Base-by-base conservation (phyloP, 139 green algal genomes). In the Micractinium sp. region DNA sequence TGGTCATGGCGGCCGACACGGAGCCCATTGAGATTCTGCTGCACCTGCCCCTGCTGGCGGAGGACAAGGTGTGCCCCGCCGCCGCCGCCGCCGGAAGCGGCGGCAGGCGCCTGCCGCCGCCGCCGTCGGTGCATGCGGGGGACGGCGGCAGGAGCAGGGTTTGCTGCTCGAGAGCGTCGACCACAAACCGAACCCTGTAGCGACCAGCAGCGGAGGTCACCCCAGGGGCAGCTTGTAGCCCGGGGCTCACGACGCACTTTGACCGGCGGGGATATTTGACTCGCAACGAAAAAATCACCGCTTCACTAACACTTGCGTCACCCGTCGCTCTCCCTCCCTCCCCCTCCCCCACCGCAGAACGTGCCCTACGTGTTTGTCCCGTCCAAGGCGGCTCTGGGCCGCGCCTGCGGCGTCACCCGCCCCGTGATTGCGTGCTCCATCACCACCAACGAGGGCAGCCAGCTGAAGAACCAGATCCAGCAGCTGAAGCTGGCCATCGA, bases 331-430 rank as follows among this genome's bases (percentile, higher is more conserved):
- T 38, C 78, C 23, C 31, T 38, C 29, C 29, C n/a, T 29, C 38
- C 20, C 19, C 2, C 67, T 1, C 20, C 53, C 41, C 41, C 27
- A 1, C 0, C 91, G 86, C 93, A 95, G 96, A 99, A 99, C 92
- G 98, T 99, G 36, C 98, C 98, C 29, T 99, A 99, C 91, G 98
- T 99, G 4, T 99, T 99, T 90, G 97, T 99, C 7, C 97, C 97
- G 16, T 98, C 95, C 69, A 99, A 99, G 93, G 96, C 96, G n/a
- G 98, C 98, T 0, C 93, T 99, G 84, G 98, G 98, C 22, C 93
- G 98, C 81, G 97, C 98, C 60, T 99, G 98, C 92, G 98, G 98
- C n/a, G 98, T 99, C 1, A 97, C 97, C 0, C 91, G 98, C 29
- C 97, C 97, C 67, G 97, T 99, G 13, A 99, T 99, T 63, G 93